phyloP scores from a whole-genome alignment of 2,329 filamentous ascomycete species.

The Huntiella bhutanensis region DNA sequence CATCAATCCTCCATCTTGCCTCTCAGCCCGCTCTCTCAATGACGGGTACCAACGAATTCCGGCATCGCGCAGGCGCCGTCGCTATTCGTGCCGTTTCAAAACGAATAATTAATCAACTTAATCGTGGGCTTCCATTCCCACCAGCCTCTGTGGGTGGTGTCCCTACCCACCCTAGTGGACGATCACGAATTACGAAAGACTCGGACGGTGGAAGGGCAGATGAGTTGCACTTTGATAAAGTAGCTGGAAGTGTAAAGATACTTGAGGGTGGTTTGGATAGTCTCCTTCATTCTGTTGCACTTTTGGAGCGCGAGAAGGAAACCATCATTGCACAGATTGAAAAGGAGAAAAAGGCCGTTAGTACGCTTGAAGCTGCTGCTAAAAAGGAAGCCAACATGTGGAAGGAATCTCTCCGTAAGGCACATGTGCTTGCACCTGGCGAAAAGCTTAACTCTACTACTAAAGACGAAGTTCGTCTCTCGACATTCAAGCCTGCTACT shows the following conservation, averaged over 20 bases:
- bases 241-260: slow-evolving; percentile 36
- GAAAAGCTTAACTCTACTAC: background rate
- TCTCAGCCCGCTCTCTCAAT: slow-evolving; percentile 43
- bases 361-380: slow-evolving; percentile 35
- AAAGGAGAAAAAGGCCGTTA: slow-evolving; percentile 31
- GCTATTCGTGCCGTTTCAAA: slow-evolving; percentile 36
- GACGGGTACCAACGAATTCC: slow-evolving; percentile 28
- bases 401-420: slow-evolving; percentile 28
- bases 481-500: background rate
- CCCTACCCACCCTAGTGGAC: slow-evolving; percentile 9
- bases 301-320: slow-evolving; percentile 39
- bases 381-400: slow-evolving; percentile 32
- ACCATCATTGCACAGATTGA: slow-evolving; percentile 37
- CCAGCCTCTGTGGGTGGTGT: slow-evolving; percentile 22
- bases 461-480: background rate
- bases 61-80: slow-evolving; percentile 33
- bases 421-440: slow-evolving; percentile 14
- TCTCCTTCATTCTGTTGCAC: slow-evolving; percentile 39
- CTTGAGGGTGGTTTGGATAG: slow-evolving; percentile 43
- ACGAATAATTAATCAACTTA: slow-evolving; percentile 37
- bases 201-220: slow-evolving; percentile 28
- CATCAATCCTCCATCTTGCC: slow-evolving; percentile 35
- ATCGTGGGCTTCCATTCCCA: slow-evolving; percentile 47
- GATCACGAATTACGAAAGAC: slow-evolving; percentile 15
- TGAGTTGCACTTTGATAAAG: slow-evolving; percentile 48